Evolutionary conservation across 306 rosid genomes (phyloP).

Genomic region (Cicer bijugum): DNA sequence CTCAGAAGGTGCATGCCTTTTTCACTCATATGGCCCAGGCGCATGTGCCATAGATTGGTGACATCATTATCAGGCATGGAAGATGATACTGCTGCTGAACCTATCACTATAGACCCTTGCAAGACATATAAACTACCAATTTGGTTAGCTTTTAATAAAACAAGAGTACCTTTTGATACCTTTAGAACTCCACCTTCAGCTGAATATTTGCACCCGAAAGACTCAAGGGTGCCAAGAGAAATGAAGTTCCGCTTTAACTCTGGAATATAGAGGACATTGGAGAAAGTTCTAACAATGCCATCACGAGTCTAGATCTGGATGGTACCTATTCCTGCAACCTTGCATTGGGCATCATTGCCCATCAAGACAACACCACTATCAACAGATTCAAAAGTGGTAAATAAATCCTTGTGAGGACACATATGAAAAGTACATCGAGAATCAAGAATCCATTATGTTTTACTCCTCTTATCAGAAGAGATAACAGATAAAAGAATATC

Average conservation of each 20-base stretch:
- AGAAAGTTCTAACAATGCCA: background rate
- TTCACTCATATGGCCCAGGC: no score
- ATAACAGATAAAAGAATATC: background rate
- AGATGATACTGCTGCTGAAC: no score
- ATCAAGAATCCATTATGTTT: background rate
- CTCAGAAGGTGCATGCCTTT: background rate
- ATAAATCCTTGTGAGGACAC: no score
- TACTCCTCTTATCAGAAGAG: background rate
- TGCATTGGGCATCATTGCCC: background rate
- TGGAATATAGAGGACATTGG: background rate
- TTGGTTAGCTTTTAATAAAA: no score
- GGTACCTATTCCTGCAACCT: background rate
- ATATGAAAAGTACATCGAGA: background rate
- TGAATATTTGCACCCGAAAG: background rate
- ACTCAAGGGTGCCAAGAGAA: background rate
- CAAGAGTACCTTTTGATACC: background rate
- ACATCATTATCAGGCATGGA: no score
- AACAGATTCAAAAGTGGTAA: no score
- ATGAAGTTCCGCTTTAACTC: background rate
- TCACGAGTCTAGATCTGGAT: background rate
- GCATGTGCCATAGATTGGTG: no score
- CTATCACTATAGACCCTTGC: no score
- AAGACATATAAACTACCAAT: no score
- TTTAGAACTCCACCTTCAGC: conserved; percentile 4
- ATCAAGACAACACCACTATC: background rate